Evolutionary conservation across 805 yeast genomes (phyloP).

Genomic region (Ogataea nonfermentans): DNA sequence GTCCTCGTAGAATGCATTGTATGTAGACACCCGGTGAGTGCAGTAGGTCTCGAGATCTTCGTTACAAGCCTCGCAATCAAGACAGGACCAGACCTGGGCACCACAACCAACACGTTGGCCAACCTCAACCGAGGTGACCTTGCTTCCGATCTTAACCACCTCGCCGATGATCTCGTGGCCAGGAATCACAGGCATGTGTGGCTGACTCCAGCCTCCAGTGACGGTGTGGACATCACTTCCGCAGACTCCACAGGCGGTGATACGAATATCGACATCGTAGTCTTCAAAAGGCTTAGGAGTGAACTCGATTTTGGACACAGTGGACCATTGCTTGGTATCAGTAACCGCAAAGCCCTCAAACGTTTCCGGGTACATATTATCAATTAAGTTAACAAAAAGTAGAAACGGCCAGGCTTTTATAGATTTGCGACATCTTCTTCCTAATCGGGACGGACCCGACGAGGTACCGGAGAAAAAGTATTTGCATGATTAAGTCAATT

Average conservation of each 20-base stretch:
- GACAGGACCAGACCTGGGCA: slow-evolving; percentile 63
- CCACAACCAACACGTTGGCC: slow-evolving; percentile 84
- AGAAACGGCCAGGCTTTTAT: background rate
- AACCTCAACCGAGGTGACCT: slow-evolving; percentile 48
- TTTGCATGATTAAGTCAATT: too few species aligned
- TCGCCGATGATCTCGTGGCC: slow-evolving; percentile 70
- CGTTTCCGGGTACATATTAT: slow-evolving; percentile 32
- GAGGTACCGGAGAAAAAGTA: background rate
- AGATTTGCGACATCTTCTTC: background rate
- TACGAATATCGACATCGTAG: slow-evolving; percentile 44
- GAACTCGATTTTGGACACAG: slow-evolving; percentile 29
- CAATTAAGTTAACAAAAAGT: background rate
- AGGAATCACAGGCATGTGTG: slow-evolving; percentile 36
- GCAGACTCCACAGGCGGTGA: slow-evolving; percentile 51
- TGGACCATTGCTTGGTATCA: slow-evolving; percentile 36
- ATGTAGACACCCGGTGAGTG: slow-evolving; percentile 37
- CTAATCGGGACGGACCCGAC: background rate
- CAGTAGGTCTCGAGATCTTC: slow-evolving; percentile 48
- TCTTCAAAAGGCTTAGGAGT: slow-evolving; percentile 39
- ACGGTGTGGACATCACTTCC: slow-evolving; percentile 60
- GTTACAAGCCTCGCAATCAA: slow-evolving; percentile 58
- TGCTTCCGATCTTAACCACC: slow-evolving; percentile 57
- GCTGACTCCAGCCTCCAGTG: slow-evolving; percentile 46
- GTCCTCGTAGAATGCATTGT: slow-evolving; percentile 33
- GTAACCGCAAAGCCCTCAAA: slow-evolving; percentile 40